Evolutionary conservation across 169 alveolate species (phyloP), one percentile per base, ranked within the genome.

Genomic region (Eimeria tenella): DNA sequence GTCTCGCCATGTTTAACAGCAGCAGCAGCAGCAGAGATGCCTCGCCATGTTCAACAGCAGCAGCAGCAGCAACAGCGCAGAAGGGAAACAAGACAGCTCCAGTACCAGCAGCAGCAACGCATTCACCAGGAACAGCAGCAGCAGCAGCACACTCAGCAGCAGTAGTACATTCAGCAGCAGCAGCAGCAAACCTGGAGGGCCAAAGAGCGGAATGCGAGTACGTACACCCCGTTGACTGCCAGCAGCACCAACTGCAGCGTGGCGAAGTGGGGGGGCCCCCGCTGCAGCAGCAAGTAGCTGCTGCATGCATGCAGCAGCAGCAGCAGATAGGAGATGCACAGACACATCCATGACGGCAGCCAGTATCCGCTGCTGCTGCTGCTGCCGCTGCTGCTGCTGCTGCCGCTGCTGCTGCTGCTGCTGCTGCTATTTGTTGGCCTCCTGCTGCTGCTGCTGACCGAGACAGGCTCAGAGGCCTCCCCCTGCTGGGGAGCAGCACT

Each of bases 401-500:
- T 68, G 77, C 50, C 13, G 77, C 13, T 62, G 73, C 79, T 70
- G 79, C 10, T 70, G 79, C 79, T 70, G 73, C 73, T 63, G 79
- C 79, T 70, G 73, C 73, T 63, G 73, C 73, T 63, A 25, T 63
- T 25, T n/a, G 15, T 25, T 19, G 21, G 42, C 21, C 73, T 42
- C 2, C 84, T 74, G 13, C 62, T 74, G 62, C 60, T 74, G 56
- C 60, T 50, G 84, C 62, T 74, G 6, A 15, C 42, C 31, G 84
- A 56, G 21, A 31, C 84, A 8, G 50, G 23, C 10, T 31, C 84
- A 31, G 84, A 10, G 21, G 23, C 60, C 11, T n/a, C 42, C 60
- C 84, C 84, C 84, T 56, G 6, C 19, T 74, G 84, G 84, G 84
- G 62, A 49, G 84, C 84, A 10, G 60, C 84, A 74, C 84, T 8